Conservation (phyloP, 495 filamentous ascomycete genomes). For the Parathielavia appendiculata region DNA sequence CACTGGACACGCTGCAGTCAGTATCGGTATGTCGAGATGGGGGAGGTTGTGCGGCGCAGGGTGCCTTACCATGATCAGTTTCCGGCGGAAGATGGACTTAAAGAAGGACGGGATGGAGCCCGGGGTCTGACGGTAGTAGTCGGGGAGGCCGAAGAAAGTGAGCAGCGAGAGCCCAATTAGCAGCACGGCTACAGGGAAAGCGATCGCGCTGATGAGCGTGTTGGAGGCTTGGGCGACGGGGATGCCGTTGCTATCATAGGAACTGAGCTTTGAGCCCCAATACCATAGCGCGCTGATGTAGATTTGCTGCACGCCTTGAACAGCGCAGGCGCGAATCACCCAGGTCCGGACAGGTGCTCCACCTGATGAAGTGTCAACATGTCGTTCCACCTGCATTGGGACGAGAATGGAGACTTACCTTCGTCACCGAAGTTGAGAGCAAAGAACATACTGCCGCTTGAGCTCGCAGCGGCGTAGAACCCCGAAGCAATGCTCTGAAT, state of each 20-base stretch:
- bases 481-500: slow-evolving; percentile 53
- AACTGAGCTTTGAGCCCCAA: slow-evolving; percentile 50
- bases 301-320: slow-evolving; percentile 60
- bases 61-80: slow-evolving; percentile 43
- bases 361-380: slow-evolving; percentile 21
- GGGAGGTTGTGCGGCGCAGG: neutral
- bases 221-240: slow-evolving; percentile 20
- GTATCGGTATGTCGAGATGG: neutral
- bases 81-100: slow-evolving; percentile 51
- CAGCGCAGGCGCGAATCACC: slow-evolving; percentile 57
- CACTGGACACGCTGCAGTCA: slow-evolving; percentile 31
- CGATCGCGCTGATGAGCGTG: slow-evolving; percentile 40
- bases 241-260: slow-evolving; percentile 26
- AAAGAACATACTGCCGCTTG: slow-evolving; percentile 58
- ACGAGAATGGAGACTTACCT: slow-evolving; percentile 23
- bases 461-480: slow-evolving; percentile 54
- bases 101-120: slow-evolving; percentile 61
- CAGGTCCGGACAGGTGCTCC: slow-evolving; percentile 56
- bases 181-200: slow-evolving; percentile 46
- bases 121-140: slow-evolving; percentile 62
- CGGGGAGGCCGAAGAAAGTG: slow-evolving; percentile 54
- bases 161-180: slow-evolving; percentile 47
- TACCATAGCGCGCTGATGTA: slow-evolving; percentile 59
- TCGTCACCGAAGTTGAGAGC: slow-evolving; percentile 63
- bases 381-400: neutral